Evolutionary conservation across 1,284 basidiomycete species (phyloP), one percentile per base, ranked within the genome.

Genomic region (Apiotrichum veenhuisii): DNA sequence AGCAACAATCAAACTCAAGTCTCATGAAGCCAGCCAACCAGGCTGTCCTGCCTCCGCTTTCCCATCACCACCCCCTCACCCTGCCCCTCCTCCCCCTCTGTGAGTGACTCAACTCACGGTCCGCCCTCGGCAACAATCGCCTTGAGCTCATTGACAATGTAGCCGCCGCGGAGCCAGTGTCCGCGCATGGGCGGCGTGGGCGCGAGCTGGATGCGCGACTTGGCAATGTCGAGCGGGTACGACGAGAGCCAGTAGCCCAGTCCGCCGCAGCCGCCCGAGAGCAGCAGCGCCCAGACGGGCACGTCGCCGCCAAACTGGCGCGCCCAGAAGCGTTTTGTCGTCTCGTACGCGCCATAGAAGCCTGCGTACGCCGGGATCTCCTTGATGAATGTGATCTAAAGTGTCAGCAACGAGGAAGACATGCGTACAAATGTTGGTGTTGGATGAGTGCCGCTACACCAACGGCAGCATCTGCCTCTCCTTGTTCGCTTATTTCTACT

Each of bases 321-420:
- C 38, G 63, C 81, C 66, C 96, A 91, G 55, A 82, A 78, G 15
- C 91, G 85, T 78, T 93, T 97, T 9, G 88, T 85, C 55, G 85
- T 88, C 75, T 97, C 95, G 74, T 91, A 98, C 0, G 86, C 91
- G 55, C 71, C 68, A 49, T 77, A 77, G 60, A 77, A 90, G 84
- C 89, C 91, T 41, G 93, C 92, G 71, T 97, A 97, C 9, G 92
- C 94, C 4, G 94, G 94, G 44, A 96, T 91, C 75, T 98, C 95
- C 66, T 93, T 82, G 0, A 86, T 83, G 27, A 97, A 85, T 0
- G 95, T 98, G n/a, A 94, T 83, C 90, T 92, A 38, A 14, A 20
- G 34, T 15, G n/a, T 15, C 25, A 26, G 15, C 22, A 36, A 14
- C n/a, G 11, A 5, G 25, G 45, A n/a, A 3, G 37, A 2, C 3